Conservation (phyloP, 306 rosid species). For the Vicia sativa region DNA sequence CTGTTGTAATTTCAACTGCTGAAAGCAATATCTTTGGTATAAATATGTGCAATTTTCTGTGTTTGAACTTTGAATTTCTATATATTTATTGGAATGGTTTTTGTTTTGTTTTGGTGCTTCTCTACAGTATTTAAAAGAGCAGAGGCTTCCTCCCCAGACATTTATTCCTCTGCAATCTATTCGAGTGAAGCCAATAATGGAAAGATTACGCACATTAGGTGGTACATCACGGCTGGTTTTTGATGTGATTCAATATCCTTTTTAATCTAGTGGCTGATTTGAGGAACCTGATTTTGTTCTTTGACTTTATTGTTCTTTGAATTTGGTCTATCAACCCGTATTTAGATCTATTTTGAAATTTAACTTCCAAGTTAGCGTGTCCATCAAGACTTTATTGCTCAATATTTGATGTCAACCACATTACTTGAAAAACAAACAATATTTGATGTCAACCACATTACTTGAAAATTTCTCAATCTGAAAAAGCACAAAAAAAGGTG, state of each 20-base stretch:
- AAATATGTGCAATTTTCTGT: constrained; percentile 11
- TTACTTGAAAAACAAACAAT: constrained; percentile 14
- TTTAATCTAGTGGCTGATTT: constrained; percentile 29
- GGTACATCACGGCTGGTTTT: constrained; percentile 82
- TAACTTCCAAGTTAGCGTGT: constrained; percentile 25
- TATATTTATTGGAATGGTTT: constrained; percentile 31
- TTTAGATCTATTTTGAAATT: constrained; percentile 13
- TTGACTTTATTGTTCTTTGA: constrained; percentile 25
- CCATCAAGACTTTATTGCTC: constrained; percentile 13
- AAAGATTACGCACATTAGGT: constrained; percentile 87
- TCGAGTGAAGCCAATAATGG: constrained; percentile 92
- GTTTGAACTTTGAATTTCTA: constrained; percentile 26
- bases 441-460: neutral
- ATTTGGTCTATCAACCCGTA: constrained; percentile 20
- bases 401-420: constrained; percentile 6
- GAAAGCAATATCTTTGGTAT: constrained; percentile 32
- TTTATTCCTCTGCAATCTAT: constrained; percentile 96
- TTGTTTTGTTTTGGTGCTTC: constrained; percentile 27
- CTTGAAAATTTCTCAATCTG: constrained; percentile 24
- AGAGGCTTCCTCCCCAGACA: constrained; percentile 99
- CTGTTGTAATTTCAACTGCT: neutral
- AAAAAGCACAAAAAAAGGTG: constrained; percentile 8
- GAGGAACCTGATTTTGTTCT: constrained; percentile 33
- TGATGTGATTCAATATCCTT: constrained; percentile 99
- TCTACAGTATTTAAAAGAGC: constrained; percentile 97